A percentile compares a stretch with the other conserved stretches of the same genome.
These are phyloP conservation scores for Cytospora mali DNA, from an alignment of 2,329 filamentous ascomycete species.

Conservation along the genomic window DNA sequence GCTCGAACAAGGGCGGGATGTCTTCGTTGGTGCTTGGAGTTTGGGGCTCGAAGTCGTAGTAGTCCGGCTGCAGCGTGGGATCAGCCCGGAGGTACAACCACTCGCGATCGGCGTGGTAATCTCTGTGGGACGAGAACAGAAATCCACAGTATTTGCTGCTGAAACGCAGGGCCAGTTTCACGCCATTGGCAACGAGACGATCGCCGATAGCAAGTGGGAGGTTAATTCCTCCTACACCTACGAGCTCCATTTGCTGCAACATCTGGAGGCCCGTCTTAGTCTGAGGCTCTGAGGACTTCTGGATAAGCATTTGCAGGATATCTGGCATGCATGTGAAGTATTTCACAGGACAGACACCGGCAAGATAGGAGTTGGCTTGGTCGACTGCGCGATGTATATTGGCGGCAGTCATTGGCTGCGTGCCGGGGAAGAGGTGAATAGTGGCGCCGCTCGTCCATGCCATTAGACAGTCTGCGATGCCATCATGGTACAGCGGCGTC, in stretches of 20 bases:
- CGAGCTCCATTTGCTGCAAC: slow-evolving; percentile 58
- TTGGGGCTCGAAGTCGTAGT: slow-evolving; percentile 51
- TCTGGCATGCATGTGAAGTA: slow-evolving; percentile 68
- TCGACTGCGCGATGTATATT: slow-evolving; percentile 55
- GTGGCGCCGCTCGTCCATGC: slow-evolving; percentile 62
- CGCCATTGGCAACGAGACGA: slow-evolving; percentile 49
- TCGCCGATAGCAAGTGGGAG: slow-evolving; percentile 57
- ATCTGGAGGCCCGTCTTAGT: slow-evolving; percentile 44
- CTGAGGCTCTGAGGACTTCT: slow-evolving; percentile 26
- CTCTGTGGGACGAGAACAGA: slow-evolving; percentile 62
- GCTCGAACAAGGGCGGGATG: slow-evolving; percentile 46
- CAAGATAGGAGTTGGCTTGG: slow-evolving; percentile 35
- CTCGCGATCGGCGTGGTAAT: slow-evolving; percentile 55
- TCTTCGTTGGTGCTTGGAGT: slow-evolving; percentile 31
- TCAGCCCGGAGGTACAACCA: slow-evolving; percentile 62
- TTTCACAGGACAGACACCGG: slow-evolving; percentile 39
- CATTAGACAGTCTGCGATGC: slow-evolving; percentile 63
- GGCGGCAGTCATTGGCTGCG: slow-evolving; percentile 56
- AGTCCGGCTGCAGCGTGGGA: slow-evolving; percentile 27
- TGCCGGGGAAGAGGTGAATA: slow-evolving; percentile 65
- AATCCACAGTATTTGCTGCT: slow-evolving; percentile 70
- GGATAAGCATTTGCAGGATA: slow-evolving; percentile 55
- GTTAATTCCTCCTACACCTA: slow-evolving; percentile 66
- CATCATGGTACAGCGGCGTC: slow-evolving; percentile 68
- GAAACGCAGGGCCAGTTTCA: slow-evolving; percentile 64